Conservation (phyloP, 1,139 yeast genomes). For the Protomyces pachydermus region DNA sequence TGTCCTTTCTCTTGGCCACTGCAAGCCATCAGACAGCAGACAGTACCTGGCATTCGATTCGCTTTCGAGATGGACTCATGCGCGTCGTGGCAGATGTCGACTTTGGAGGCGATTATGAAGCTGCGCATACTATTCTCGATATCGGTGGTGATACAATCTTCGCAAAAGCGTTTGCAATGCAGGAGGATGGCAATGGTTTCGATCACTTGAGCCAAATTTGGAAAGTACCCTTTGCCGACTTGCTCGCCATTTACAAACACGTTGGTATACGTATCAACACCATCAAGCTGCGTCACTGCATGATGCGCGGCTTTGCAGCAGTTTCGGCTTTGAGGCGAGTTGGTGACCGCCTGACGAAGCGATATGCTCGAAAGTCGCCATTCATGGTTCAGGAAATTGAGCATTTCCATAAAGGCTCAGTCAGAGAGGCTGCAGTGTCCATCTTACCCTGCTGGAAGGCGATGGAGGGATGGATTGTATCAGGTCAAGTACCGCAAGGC, state of each 20-base stretch:
- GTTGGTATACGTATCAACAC: constrained; percentile 40
- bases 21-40: constrained; percentile 57
- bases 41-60: constrained; percentile 59
- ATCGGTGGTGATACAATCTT: constrained; percentile 56
- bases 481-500: constrained; percentile 31
- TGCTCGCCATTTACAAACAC: constrained; percentile 40
- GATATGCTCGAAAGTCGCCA: constrained; percentile 45
- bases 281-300: constrained; percentile 44
- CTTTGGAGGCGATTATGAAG: constrained; percentile 46
- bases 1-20: constrained; percentile 52
- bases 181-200: constrained; percentile 37
- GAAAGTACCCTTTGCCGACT: constrained; percentile 45
- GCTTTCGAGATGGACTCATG: constrained; percentile 50
- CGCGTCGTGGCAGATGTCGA: constrained; percentile 48
- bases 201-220: constrained; percentile 41
- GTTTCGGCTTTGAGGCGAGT: constrained; percentile 44
- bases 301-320: constrained; percentile 51
- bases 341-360: constrained; percentile 37
- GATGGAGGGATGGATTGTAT: constrained; percentile 44
- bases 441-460: constrained; percentile 42
- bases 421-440: constrained; percentile 46
- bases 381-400: constrained; percentile 44
- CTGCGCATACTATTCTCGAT: constrained; percentile 52
- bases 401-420: constrained; percentile 50
- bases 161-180: constrained; percentile 41